Evolutionary conservation across 345 rosid species (phyloP).

Genomic region (Limnanthes douglasii): DNA sequence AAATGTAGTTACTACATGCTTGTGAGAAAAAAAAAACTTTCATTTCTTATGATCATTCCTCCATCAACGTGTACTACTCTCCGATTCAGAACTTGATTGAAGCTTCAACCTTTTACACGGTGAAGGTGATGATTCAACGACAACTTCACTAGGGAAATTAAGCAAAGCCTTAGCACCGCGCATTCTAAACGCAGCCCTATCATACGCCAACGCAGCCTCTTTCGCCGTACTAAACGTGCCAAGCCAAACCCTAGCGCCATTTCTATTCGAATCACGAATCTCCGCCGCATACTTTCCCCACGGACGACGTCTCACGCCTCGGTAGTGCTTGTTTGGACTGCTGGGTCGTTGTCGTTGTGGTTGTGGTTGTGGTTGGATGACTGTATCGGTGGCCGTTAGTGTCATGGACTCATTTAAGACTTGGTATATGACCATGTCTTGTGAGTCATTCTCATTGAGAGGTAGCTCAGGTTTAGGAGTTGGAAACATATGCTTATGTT

Average conservation of each 20-base stretch:
- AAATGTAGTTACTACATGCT: too few species aligned
- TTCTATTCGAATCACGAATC: constrained; percentile 59
- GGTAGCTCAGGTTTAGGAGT: constrained; percentile 27
- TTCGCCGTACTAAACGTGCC: constrained; percentile 64
- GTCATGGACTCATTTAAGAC: constrained; percentile 24
- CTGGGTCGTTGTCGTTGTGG: background rate
- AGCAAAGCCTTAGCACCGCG: constrained; percentile 56
- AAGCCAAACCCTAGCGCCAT: constrained; percentile 57
- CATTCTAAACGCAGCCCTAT: constrained; percentile 48
- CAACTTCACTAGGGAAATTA: constrained; percentile 38
- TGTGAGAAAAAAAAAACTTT: too few species aligned
- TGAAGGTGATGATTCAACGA: constrained; percentile 11
- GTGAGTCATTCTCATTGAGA: constrained; percentile 53
- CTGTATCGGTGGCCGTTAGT: too few species aligned
- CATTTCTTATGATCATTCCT: too few species aligned
- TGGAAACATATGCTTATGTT: constrained; percentile 12
- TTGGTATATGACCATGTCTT: constrained; percentile 51
- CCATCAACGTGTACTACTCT: too few species aligned
- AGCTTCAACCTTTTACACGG: too few species aligned
- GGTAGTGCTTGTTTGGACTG: constrained; percentile 21
- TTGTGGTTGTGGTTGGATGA: too few species aligned
- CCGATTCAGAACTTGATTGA: too few species aligned
- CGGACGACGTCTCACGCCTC: constrained; percentile 66
- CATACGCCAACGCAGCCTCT: constrained; percentile 66
- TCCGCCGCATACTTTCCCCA: constrained; percentile 83